Conservation (phyloP, 2,329 filamentous ascomycete genomes). For the Diatrype stigma region DNA sequence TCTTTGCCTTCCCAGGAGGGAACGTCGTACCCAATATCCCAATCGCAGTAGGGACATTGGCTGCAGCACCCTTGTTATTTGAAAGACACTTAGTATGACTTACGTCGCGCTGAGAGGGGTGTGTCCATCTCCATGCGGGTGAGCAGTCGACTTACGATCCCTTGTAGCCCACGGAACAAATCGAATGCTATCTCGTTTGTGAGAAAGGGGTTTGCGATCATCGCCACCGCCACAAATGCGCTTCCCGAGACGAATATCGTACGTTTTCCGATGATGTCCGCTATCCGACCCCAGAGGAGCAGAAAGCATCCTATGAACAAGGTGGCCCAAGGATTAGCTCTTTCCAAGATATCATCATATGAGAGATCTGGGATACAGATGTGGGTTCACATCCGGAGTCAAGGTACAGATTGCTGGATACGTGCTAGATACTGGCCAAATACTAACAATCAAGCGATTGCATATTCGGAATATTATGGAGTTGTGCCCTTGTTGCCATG, state of each 20-base stretch:
- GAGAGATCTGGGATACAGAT: too few relatives aligned
- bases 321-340: neutral
- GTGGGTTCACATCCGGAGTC: too few relatives aligned
- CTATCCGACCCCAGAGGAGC: constrained; percentile 63
- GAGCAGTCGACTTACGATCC: constrained; percentile 40
- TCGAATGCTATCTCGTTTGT: constrained; percentile 65
- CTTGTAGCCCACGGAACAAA: constrained; percentile 62
- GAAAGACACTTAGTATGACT: neutral
- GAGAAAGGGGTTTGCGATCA: constrained; percentile 59
- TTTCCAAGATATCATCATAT: too few relatives aligned
- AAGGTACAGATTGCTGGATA: too few relatives aligned
- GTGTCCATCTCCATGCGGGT: too few relatives aligned
- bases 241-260: constrained; percentile 62
- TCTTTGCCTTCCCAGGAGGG: constrained; percentile 63
- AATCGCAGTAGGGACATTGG: constrained; percentile 67
- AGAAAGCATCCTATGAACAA: constrained; percentile 51
- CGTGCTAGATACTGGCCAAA: too few relatives aligned
- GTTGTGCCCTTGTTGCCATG: too few relatives aligned
- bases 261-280: constrained; percentile 63
- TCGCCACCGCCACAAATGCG: constrained; percentile 56
- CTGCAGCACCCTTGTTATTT: constrained; percentile 51
- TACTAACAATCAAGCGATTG: too few relatives aligned
- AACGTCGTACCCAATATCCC: constrained; percentile 67
- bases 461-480: too few relatives aligned
- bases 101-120: neutral